phyloP scores from a whole-genome alignment of 1,139 yeast genomes.

The Lodderomyces orthopsilosis region DNA sequence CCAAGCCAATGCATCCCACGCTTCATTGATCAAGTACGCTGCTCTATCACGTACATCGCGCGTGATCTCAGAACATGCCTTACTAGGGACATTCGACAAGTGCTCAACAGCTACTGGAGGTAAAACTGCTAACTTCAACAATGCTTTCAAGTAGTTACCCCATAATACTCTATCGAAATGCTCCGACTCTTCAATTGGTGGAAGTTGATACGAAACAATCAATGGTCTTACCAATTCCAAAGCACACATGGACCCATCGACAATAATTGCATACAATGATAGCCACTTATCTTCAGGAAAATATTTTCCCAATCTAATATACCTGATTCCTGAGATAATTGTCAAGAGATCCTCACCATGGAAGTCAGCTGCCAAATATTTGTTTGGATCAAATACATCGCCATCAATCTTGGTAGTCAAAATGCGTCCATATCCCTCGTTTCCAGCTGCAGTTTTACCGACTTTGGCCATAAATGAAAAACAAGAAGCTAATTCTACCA shows the following conservation, averaged over 20 bases:
- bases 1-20: slow-evolving; percentile 79
- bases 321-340: slow-evolving; percentile 52
- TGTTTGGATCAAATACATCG: slow-evolving; percentile 34
- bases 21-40: slow-evolving; percentile 52
- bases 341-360: slow-evolving; percentile 45
- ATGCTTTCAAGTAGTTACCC: slow-evolving; percentile 62
- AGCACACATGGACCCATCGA: slow-evolving; percentile 57
- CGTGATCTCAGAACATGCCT: slow-evolving; percentile 65
- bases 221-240: slow-evolving; percentile 59
- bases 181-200: slow-evolving; percentile 49
- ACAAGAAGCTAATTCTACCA: slow-evolving; percentile 65
- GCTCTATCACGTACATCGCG: slow-evolving; percentile 63
- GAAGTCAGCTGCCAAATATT: slow-evolving; percentile 35
- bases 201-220: slow-evolving; percentile 53
- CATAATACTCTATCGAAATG: slow-evolving; percentile 54
- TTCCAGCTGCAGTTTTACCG: slow-evolving; percentile 47
- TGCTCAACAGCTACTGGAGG: slow-evolving; percentile 63
- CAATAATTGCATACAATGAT: slow-evolving; percentile 60
- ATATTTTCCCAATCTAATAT: slow-evolving; percentile 55
- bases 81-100: slow-evolving; percentile 68
- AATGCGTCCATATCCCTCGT: slow-evolving; percentile 38
- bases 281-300: slow-evolving; percentile 71
- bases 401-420: slow-evolving; percentile 24
- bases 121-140: slow-evolving; percentile 52
- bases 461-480: slow-evolving; percentile 57